A percentile compares a stretch with the other conserved stretches of the same genome.
phyloP scores from a whole-genome alignment of 2,329 filamentous ascomycete genomes.

The Calonectria crousiana region DNA sequence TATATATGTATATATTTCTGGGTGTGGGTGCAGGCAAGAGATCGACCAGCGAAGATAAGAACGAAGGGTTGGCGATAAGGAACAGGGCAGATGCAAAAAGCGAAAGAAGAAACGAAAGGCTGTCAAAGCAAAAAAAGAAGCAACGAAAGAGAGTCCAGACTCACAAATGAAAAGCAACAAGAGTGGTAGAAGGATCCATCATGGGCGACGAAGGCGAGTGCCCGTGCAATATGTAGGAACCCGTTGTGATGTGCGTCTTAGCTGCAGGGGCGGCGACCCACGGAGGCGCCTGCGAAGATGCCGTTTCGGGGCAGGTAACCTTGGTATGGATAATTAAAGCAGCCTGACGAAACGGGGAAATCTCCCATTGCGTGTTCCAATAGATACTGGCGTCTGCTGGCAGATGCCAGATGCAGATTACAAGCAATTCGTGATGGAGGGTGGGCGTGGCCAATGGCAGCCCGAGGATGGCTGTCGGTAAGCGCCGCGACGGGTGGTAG shows the following conservation, averaged over 20 bases:
- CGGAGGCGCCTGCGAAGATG: conserved; percentile 40
- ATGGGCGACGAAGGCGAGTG: conserved; percentile 29
- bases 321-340: conserved; percentile 36
- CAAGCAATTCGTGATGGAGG: conserved; percentile 27
- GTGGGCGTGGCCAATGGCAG: conserved; percentile 33
- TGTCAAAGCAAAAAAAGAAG: conserved; percentile 32
- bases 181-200: conserved; percentile 74
- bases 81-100: conserved; percentile 25
- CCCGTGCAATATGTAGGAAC: conserved; percentile 43
- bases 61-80: conserved; percentile 19
- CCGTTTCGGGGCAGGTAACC: conserved; percentile 25
- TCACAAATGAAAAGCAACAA: conserved; percentile 78
- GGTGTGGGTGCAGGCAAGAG: conserved; percentile 22
- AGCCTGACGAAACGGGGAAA: conserved; percentile 42
- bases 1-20: conserved; percentile 18
- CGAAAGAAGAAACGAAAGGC: conserved; percentile 26
- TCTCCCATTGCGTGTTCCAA: conserved; percentile 41
- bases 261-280: conserved; percentile 36
- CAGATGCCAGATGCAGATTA: conserved; percentile 34
- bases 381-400: conserved; percentile 36
- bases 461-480: conserved; percentile 31
- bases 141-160: conserved; percentile 52
- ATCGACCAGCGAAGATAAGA: conserved; percentile 39
- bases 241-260: conserved; percentile 29
- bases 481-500: conserved; percentile 38